A percentile compares a stretch with the other conserved stretches of the same genome.
phyloP scores from a whole-genome alignment of 495 filamentous ascomycete species.

The Stereocaulon alpinum region DNA sequence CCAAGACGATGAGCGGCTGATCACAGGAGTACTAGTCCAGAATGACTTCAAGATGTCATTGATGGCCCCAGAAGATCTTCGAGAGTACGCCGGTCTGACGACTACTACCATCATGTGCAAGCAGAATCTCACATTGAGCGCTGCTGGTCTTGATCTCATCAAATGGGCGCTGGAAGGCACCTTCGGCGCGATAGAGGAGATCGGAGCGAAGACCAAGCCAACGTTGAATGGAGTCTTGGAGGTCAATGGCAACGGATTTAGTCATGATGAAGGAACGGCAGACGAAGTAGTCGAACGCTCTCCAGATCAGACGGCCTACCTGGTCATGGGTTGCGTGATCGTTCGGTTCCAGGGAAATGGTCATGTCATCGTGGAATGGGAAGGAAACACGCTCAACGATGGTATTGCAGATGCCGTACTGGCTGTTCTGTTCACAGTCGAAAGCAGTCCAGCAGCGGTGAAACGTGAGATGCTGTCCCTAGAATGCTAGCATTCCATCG shows the following conservation, averaged over 20 bases:
- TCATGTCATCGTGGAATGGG: slow-evolving; percentile 89
- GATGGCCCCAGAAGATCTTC: slow-evolving; percentile 91
- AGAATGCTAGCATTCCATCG: slow-evolving; percentile 15
- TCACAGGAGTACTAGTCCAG: slow-evolving; percentile 87
- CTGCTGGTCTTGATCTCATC: slow-evolving; percentile 82
- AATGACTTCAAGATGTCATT: slow-evolving; percentile 93
- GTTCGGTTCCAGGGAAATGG: slow-evolving; percentile 59
- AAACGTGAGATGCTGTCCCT: slow-evolving; percentile 53
- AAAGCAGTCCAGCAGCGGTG: slow-evolving; percentile 88
- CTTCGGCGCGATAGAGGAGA: slow-evolving; percentile 75
- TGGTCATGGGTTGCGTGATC: slow-evolving; percentile 84
- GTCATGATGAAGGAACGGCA: slow-evolving; percentile 35
- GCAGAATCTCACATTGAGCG: slow-evolving; percentile 73
- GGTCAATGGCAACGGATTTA: slow-evolving; percentile 34
- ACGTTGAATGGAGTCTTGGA: slow-evolving; percentile 28
- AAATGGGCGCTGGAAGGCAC: slow-evolving; percentile 90
- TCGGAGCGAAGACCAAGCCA: slow-evolving; percentile 37
- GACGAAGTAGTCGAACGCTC: slow-evolving; percentile 40
- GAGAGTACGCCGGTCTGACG: slow-evolving; percentile 89
- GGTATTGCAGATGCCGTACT: slow-evolving; percentile 93
- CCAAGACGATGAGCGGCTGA: slow-evolving; percentile 43
- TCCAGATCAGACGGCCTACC: slow-evolving; percentile 40
- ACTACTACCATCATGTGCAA: slow-evolving; percentile 89
- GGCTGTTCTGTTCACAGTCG: slow-evolving; percentile 77
- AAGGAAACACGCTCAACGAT: slow-evolving; percentile 95